Base-by-base conservation (phyloP, 345 rosid species). In the Viola odorata region DNA sequence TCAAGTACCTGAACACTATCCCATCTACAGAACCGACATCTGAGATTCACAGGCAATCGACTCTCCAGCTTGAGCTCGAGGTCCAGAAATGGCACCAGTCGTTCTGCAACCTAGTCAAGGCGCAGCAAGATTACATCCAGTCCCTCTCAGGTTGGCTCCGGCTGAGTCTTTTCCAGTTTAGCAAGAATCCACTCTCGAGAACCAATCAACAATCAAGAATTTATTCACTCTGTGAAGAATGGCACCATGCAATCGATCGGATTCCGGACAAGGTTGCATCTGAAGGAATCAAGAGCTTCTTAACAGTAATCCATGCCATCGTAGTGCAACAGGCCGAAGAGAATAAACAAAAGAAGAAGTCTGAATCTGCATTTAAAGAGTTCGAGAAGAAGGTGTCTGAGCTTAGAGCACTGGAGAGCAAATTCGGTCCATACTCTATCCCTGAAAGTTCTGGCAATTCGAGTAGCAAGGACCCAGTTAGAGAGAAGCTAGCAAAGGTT, bases 241-340 rank as follows among this genome's bases (percentile, higher is more conserved):
- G 96, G 97, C 88, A 88, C 39, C 85, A 79, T 54, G 96, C 95
- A 12, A 74, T 87, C 3, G 91, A 90, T 69, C 63, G 96, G 61
- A 82, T 88, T 68, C 99, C 97, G 3, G 99, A 89, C 78, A 94
- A 87, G 68, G 99, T 90, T 60, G 99, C 97, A 73, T 85, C 99
- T 0, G 97, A 94, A 81, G 99, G 95, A 60, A 89, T 94, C 76
- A 89, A 86, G 65, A 87, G 97, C 76, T 85, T 94, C 73, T 58
- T 94, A 48, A 74, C 84, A 0, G 96, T 86, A 13, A 81, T 94
- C 63, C 91, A 87, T n/a, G 89, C 87, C 9, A 84, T 94, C 5
- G 97, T 94, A 45, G 83, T 74, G 45, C 99, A 94, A 65, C 99
- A 94, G 55, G 82, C 75, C 2, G 96, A 82, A 12, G 97, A 94